These are phyloP conservation scores for Ogataea corticis DNA, from an alignment of 805 yeast genomes.

Conservation along the genomic window DNA sequence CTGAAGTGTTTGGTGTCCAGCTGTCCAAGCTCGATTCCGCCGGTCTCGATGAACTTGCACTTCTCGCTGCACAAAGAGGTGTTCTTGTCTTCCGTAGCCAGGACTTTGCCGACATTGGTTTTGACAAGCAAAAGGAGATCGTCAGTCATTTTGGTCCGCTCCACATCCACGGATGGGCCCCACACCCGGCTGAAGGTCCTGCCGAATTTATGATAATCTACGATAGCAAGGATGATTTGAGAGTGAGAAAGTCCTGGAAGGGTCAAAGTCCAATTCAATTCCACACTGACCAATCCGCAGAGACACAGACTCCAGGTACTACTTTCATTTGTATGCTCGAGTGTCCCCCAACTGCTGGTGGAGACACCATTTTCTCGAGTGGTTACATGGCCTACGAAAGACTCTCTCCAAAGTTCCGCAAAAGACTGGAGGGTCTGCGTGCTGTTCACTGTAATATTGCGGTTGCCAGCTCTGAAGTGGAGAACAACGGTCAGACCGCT, in stretches of 20 bases:
- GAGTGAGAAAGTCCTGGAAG: slow-evolving; percentile 22
- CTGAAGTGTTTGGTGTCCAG: slow-evolving; percentile 61
- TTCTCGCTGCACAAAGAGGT: slow-evolving; percentile 67
- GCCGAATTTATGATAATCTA: slow-evolving; percentile 46
- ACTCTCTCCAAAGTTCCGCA: slow-evolving; percentile 63
- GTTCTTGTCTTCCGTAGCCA: slow-evolving; percentile 67
- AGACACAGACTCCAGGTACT: slow-evolving; percentile 62
- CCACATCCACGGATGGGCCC: slow-evolving; percentile 59
- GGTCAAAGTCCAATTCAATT: slow-evolving; percentile 41
- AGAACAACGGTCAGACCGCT: slow-evolving; percentile 54
- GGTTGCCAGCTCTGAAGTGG: slow-evolving; percentile 60
- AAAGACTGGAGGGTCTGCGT: slow-evolving; percentile 59
- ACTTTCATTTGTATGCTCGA: slow-evolving; percentile 51
- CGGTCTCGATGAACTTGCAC: slow-evolving; percentile 71
- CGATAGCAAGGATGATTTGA: slow-evolving; percentile 34
- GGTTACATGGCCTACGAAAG: slow-evolving; percentile 68
- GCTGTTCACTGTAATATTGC: slow-evolving; percentile 72
- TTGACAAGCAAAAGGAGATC: slow-evolving; percentile 46
- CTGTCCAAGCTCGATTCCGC: slow-evolving; percentile 51
- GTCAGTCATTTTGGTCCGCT: slow-evolving; percentile 68
- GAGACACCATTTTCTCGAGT: slow-evolving; percentile 78
- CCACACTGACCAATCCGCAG: slow-evolving; percentile 62
- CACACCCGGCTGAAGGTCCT: slow-evolving; percentile 47
- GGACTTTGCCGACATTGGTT: slow-evolving; percentile 59
- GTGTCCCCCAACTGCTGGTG: slow-evolving; percentile 49